Base-by-base conservation (phyloP, 768 basidiomycete genomes). In the Hericium alpestre region DNA sequence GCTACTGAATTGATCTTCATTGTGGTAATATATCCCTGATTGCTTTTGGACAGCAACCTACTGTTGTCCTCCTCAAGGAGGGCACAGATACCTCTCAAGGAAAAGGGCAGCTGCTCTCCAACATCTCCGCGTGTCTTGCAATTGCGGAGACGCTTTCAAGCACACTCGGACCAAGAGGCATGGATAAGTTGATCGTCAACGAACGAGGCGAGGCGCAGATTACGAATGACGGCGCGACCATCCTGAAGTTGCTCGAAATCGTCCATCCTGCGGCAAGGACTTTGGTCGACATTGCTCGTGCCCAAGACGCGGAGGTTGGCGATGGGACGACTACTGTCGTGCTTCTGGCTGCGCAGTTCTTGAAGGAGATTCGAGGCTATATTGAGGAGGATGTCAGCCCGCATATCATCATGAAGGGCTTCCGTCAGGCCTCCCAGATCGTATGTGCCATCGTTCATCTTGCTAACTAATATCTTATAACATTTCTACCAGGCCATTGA, bases 191-290 rank as follows among this genome's bases (percentile, higher is more conserved):
- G 48, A 96, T 96, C 63, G 95, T 97, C 2, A 86, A 86, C 59
- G 87, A 90, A 58, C 83, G 93, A 56, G 95, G 96, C 52, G 88
- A 94, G 59, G 93, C 96, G 9, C 95, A 96, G 74, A 99, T 99
- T 68, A 98, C 96, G 20, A 99, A 99, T 72, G 96, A 99, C 80
- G 96, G 96, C 58, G 96, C 96, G 38, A 99, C 96, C 59, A 96
- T 99, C 68, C 78, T 99, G 67, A 95, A 96, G 72, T 79, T 99
- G 59, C 81, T 99, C 60, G 96, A 99, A 62, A 94, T 99, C 68
- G 87, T 99, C 1, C 96, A 99, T 71, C 96, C 96, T 50, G 95
- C 96, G 56, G 96, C 96, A 20, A 83, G 91, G 67, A 95, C 93
- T n/a, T 77, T 99, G 57, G 96, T 98, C 50, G 96, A 99, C 66